These are phyloP conservation scores for Paxillus rubicundulus DNA, from an alignment of 768 basidiomycete genomes.

Conservation along the genomic window DNA sequence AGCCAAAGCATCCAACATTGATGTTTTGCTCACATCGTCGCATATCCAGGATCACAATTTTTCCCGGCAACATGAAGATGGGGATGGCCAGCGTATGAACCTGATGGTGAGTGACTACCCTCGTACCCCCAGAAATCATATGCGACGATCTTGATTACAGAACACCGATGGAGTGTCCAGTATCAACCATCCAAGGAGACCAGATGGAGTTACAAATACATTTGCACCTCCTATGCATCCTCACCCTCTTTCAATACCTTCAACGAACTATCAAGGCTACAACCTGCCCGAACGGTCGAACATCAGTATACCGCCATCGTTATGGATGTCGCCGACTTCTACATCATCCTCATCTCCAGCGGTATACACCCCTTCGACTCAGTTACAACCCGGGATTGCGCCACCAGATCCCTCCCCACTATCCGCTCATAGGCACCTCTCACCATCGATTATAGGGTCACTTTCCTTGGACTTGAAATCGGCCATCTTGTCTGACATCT, in stretches of 20 bases:
- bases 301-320: constrained; percentile 63
- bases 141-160: constrained; percentile 5
- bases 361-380: constrained; percentile 37
- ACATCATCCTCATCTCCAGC: constrained; percentile 45
- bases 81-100: constrained; percentile 11
- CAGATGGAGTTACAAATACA: constrained; percentile 10
- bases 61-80: constrained; percentile 14
- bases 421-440: constrained; percentile 33
- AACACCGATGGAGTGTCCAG: constrained; percentile 19
- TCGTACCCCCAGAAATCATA: neutral
- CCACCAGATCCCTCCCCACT: constrained; percentile 33
- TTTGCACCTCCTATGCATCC: constrained; percentile 11
- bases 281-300: constrained; percentile 47
- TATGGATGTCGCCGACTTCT: constrained; percentile 80
- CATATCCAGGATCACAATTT: constrained; percentile 7
- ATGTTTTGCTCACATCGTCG: constrained; percentile 13
- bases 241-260: constrained; percentile 19
- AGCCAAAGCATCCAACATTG: constrained; percentile 21
- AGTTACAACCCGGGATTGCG: constrained; percentile 34
- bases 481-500: constrained; percentile 64
- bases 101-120: constrained; percentile 10
- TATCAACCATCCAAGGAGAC: constrained; percentile 8
- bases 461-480: constrained; percentile 54
- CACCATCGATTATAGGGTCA: constrained; percentile 45
- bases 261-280: constrained; percentile 24